Percentiles rank a stretch among this genome's conserved stretches.
These are phyloP conservation scores for Pseudogymnoascus sp. DNA, from an alignment of 2,329 filamentous ascomycete genomes.

Conservation along the genomic window DNA sequence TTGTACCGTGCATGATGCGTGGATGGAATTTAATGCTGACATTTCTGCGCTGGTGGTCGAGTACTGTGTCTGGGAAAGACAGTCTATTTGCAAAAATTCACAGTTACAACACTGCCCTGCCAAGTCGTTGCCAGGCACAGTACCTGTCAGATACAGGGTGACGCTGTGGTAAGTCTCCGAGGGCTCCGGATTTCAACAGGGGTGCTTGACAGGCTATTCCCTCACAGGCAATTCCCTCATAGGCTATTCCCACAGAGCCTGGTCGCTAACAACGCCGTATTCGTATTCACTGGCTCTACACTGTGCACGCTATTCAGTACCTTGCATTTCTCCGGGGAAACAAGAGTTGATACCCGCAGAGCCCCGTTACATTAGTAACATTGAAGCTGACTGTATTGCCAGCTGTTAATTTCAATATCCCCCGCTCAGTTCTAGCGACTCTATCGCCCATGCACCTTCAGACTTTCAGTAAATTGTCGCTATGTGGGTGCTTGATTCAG, in stretches of 20 bases:
- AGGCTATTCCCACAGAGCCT: no score
- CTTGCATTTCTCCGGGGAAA: neutral
- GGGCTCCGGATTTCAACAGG: neutral
- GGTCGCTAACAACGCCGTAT: neutral
- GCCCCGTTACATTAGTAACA: neutral
- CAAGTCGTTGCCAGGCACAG: neutral
- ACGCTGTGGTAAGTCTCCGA: neutral
- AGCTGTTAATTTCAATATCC: neutral
- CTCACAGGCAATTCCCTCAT: no score
- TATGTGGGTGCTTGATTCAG: neutral
- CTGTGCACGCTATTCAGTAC: neutral
- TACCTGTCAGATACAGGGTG: neutral
- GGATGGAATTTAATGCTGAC: neutral
- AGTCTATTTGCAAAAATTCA: neutral
- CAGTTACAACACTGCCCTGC: neutral
- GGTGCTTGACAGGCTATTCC: neutral
- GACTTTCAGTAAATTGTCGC: neutral
- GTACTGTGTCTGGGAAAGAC: neutral
- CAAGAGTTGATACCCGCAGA: neutral
- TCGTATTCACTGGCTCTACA: neutral
- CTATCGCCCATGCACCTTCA: neutral
- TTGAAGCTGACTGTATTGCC: neutral
- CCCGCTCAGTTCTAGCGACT: neutral
- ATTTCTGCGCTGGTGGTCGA: neutral
- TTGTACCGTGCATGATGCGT: neutral